These are phyloP conservation scores for Euphorbia pulcherrima DNA, from an alignment of 345 rosid species.

Conservation along the genomic window DNA sequence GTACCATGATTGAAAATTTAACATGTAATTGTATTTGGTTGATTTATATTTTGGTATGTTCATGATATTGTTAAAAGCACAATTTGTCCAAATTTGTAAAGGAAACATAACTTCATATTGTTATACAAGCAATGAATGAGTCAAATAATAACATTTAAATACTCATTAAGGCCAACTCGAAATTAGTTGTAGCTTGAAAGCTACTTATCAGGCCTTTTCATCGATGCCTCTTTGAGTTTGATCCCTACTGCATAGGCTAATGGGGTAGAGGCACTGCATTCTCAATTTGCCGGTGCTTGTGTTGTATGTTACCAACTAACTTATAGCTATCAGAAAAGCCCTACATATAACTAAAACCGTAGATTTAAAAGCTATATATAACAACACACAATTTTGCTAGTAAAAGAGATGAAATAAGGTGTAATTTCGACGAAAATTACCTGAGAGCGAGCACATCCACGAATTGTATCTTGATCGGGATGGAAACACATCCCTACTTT, in stretches of 20 bases:
- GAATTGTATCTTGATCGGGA: conserved; percentile 86
- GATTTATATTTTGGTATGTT: too few species aligned
- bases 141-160: not conserved
- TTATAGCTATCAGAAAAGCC: conserved; percentile 78
- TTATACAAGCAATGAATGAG: not conserved
- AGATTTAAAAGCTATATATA: not conserved
- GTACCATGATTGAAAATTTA: too few species aligned
- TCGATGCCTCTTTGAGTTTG: conserved; percentile 73
- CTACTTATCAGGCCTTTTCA: conserved; percentile 18
- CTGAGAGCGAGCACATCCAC: conserved; percentile 88
- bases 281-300: conserved; percentile 82
- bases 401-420: not conserved
- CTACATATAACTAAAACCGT: conserved; percentile 30
- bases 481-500: conserved; percentile 92
- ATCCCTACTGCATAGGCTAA: conserved; percentile 78
- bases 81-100: too few species aligned
- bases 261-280: conserved; percentile 93
- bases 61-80: too few species aligned
- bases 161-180: not conserved
- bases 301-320: conserved; percentile 54
- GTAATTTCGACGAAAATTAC: conserved; percentile 31
- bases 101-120: not conserved
- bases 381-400: too few species aligned
- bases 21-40: too few species aligned
- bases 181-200: not conserved